Evolutionary conservation across 2,329 filamentous ascomycete genomes (phyloP).

Genomic region (Exophiala mesophila): DNA sequence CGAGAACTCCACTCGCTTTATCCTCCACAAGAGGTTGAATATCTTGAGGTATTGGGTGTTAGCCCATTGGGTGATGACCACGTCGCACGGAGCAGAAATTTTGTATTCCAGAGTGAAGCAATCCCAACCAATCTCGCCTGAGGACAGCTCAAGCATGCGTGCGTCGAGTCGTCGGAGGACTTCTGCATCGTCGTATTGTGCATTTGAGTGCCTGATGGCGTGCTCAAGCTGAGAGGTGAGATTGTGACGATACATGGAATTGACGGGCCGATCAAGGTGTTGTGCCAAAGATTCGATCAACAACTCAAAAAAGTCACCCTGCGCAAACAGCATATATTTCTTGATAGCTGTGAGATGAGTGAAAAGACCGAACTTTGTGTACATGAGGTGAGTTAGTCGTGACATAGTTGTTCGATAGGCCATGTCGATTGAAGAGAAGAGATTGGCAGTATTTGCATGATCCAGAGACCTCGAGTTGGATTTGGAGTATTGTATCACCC

Average conservation of each 20-base stretch:
- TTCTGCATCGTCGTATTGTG: slow-evolving; percentile 89
- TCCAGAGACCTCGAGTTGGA: slow-evolving; percentile 83
- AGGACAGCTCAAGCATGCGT: slow-evolving; percentile 94
- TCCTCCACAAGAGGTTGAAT: slow-evolving; percentile 98
- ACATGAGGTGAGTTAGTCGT: slow-evolving; percentile 87
- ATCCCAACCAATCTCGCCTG: slow-evolving; percentile 98
- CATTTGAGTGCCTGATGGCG: slow-evolving; percentile 93
- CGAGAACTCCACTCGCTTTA: slow-evolving; percentile 95
- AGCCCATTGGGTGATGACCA: slow-evolving; percentile 93
- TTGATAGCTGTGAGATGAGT: slow-evolving; percentile 88
- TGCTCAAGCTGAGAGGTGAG: slow-evolving; percentile 97
- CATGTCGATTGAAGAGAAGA: slow-evolving; percentile 91
- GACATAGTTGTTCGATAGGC: slow-evolving; percentile 99
- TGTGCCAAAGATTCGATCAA: slow-evolving; percentile 94
- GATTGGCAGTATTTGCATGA: slow-evolving; percentile 78
- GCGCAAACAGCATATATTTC: slow-evolving; percentile 87
- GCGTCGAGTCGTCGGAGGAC: slow-evolving; percentile 88
- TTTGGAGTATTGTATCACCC: slow-evolving; percentile 95
- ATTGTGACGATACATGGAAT: slow-evolving; percentile 92
- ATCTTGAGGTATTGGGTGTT: slow-evolving; percentile 96
- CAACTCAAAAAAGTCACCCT: slow-evolving; percentile 94
- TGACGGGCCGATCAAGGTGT: slow-evolving; percentile 91
- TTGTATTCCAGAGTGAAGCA: slow-evolving; percentile 99
- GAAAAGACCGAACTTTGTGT: slow-evolving; percentile 88
- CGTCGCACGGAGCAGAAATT: slow-evolving; percentile 91